Evolutionary conservation across 257 asterid genomes (phyloP), one percentile per base, ranked within the genome.

Genomic region (Salvia rosmarinus): DNA sequence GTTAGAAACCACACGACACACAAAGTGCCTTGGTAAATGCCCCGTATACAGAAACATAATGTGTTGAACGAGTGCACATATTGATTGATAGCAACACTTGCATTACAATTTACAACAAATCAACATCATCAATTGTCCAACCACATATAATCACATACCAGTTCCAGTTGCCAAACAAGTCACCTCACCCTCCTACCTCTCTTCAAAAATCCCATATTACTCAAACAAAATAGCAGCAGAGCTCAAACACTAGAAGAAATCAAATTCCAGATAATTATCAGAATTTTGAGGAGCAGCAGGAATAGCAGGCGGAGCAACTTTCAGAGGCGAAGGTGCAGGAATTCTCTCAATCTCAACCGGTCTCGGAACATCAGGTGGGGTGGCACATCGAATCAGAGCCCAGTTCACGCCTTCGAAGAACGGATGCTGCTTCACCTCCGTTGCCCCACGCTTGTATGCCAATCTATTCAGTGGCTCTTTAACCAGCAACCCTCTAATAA

Each of bases 371-470:
- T 87, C 94, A 0, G 94, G 94, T 1, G 94, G 94, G 40, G 80
- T 87, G 4, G 94, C 94, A 13, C 94, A 87, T 0, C 94, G 83
- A 9, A 87, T 87, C 61, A 87, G 67, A 21, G 94, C 94, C 94
- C 94, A 87, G 52, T 87, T 87, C 86, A 87, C 90, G n/a, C 94
- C 94, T 70, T 85, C 94, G 11, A 87, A 87, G 72, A 87, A 87
- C 0, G 90, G 94, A 19, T 87, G 94, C 80, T 87, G 94, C 78
- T 85, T 87, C 40, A 87, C 79, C 40, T 87, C 94, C 0, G 89
- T 87, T 0, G 94, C 94, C 2, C 94, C 94, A 0, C 94, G 85
- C 71, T 87, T 87, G 70, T 81, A 87, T 0, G 86, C 94, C 86
- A 87, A 43, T 68, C 94, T 71, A 74, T 85, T 78, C 67, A 85